A percentile compares a stretch with the other conserved stretches of the same genome.
Evolutionary conservation across 148 eudicot genomes (phyloP).

Genomic region (Suaeda aralocaspica): DNA sequence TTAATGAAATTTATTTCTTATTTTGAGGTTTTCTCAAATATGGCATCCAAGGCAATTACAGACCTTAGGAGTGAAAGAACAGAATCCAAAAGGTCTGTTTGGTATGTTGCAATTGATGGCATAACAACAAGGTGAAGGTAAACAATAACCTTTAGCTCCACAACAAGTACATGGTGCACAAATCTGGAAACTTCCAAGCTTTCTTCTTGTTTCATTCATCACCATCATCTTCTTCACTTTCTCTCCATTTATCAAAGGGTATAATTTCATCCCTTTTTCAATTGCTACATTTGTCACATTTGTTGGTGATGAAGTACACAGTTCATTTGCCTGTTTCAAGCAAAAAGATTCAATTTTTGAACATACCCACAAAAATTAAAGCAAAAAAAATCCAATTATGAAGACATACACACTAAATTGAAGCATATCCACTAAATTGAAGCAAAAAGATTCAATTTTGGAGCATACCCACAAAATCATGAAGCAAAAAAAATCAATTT

Average conservation of each 20-base stretch:
- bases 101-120: constrained; percentile 97
- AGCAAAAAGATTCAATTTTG: neutral
- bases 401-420: constrained; percentile 1
- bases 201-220: constrained; percentile 71
- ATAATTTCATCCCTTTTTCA: constrained; percentile 33
- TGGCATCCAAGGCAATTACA: constrained; percentile 96
- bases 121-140: constrained; percentile 93
- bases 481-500: neutral
- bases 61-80: constrained; percentile 80
- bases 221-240: constrained; percentile 44
- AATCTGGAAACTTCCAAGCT: constrained; percentile 73
- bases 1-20: neutral
- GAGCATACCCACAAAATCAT: constrained; percentile 4
- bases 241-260: constrained; percentile 49
- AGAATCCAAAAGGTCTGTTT: constrained; percentile 90
- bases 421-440: neutral
- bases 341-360: constrained; percentile 11
- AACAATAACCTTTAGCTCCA: constrained; percentile 60
- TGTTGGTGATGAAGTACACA: constrained; percentile 28
- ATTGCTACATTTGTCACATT: constrained; percentile 25
- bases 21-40: constrained; percentile 26
- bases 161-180: constrained; percentile 93
- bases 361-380: too few relatives aligned
- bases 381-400: too few relatives aligned
- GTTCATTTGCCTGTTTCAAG: constrained; percentile 40